Conservation (phyloP, 768 basidiomycete genomes). For the Polyporus arcularius region DNA sequence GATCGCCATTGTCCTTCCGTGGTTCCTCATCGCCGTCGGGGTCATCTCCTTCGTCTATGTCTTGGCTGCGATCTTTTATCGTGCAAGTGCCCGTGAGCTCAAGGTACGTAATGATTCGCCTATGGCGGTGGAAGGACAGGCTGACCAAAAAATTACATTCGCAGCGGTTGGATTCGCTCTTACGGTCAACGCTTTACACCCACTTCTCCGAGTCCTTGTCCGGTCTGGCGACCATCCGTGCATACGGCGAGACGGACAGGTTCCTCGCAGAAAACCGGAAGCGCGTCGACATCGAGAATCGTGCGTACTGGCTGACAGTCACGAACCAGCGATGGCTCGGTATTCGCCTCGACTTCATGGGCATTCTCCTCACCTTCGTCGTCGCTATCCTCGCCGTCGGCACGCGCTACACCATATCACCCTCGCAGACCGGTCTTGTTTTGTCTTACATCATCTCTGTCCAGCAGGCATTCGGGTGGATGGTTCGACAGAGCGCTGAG, state of each 20-base stretch:
- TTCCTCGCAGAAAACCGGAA: constrained; percentile 76
- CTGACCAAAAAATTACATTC: neutral
- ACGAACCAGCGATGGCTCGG: constrained; percentile 92
- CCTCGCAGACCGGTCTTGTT: constrained; percentile 74
- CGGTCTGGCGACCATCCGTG: constrained; percentile 85
- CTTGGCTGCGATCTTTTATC: constrained; percentile 80
- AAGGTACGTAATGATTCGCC: constrained; percentile 43
- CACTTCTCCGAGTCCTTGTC: constrained; percentile 92
- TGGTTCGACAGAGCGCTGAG: constrained; percentile 77
- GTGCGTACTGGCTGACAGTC: constrained; percentile 86
- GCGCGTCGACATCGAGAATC: constrained; percentile 83
- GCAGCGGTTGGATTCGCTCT: constrained; percentile 63
- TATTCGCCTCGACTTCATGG: constrained; percentile 86
- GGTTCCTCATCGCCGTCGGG: constrained; percentile 79
- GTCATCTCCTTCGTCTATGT: constrained; percentile 61
- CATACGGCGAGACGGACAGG: constrained; percentile 77
- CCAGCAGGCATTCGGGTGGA: constrained; percentile 76
- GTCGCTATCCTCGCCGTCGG: constrained; percentile 81
- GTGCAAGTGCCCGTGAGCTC: constrained; percentile 82
- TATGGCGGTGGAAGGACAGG: no score
- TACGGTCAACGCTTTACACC: constrained; percentile 84
- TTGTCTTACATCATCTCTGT: constrained; percentile 80
- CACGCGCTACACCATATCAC: constrained; percentile 71
- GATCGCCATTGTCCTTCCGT: constrained; percentile 75
- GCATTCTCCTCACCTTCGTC: constrained; percentile 67